phyloP scores from a whole-genome alignment of 1,139 yeast species.

The Pichia sp. region DNA sequence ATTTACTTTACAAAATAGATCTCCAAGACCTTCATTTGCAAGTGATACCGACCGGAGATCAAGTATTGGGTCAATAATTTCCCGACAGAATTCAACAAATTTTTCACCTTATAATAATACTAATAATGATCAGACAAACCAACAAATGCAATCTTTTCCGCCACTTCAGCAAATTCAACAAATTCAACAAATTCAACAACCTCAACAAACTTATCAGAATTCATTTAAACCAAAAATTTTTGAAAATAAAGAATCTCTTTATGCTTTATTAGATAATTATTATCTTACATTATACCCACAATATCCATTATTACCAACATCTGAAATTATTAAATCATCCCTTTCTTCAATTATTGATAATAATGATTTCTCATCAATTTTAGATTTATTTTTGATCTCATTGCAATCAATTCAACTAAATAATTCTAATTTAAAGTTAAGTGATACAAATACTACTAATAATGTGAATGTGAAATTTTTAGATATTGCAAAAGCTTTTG shows the following conservation, averaged over 20 bases:
- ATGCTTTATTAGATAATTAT: conserved; percentile 31
- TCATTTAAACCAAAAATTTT: neutral
- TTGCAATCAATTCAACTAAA: conserved; percentile 36
- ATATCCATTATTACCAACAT: conserved; percentile 52
- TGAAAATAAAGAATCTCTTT: conserved; percentile 1
- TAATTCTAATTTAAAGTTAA: too few species aligned
- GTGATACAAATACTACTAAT: conserved; percentile 32
- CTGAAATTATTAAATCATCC: conserved; percentile 7
- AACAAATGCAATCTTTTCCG: too few species aligned
- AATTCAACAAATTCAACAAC: neutral
- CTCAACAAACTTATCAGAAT: neutral
- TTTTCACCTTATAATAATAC: too few species aligned
- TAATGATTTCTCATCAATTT: conserved; percentile 37
- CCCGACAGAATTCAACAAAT: too few species aligned
- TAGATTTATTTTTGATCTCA: conserved; percentile 47
- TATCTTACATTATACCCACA: conserved; percentile 48
- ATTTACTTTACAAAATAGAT: conserved; percentile 18
- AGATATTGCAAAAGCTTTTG: conserved; percentile 36
- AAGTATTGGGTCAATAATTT: neutral
- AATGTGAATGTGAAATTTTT: conserved; percentile 21
- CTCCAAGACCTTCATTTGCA: conserved; percentile 44
- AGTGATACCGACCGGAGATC: conserved; percentile 15
- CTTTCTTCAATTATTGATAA: conserved; percentile 28
- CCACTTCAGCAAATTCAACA: conserved; percentile 2
- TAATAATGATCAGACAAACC: too few species aligned